Base-by-base conservation (phyloP, 2,329 filamentous ascomycete genomes). In the Fusarium armeniacum region DNA sequence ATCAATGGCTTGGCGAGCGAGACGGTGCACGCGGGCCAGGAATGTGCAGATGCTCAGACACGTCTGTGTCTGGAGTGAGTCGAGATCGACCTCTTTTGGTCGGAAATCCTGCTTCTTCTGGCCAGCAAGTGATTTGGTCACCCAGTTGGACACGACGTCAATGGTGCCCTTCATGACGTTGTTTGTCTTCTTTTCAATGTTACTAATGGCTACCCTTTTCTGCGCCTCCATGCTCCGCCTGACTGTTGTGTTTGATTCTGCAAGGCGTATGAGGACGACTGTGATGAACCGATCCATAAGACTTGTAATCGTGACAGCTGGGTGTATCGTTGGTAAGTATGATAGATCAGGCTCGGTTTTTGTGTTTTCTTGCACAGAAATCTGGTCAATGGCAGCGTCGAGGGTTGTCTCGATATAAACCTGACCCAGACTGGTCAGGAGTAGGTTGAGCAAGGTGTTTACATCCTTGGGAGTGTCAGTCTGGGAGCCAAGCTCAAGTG, bases 381-480 rank as follows among this genome's bases (percentile, higher is more conserved):
- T 93, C 61, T 89, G 85, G 74, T 97, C 93, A 43, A 87, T 84
- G 12, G 91, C 89, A 30, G 93, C 91, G 65, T 91, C 89, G 26
- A 91, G 83, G 3, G 87, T 85, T 8, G 89, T 91, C 78, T 91
- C 88, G 51, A 91, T 83, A 72, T 91, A 91, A 53, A 97, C 91
- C 74, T 95, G 92, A 24, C 94, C 93, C 91, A 98, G 94, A 73
- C 92, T 93, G 33, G 89, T 90, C 49, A 98, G 87, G 4, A 99
- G 86, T 26, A 98, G 86, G 76, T 91, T 92, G 35, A 98, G 86
- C 26, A 98, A 86, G 64, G 93, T 90, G 46, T 91, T 92, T 58
- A 98, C 93, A 78, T 99, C 96, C 79, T 97, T 98, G 18, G 96
- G 93, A 6, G 94, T 98, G 73, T 99, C 96, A 60, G 87, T 91